Percentiles rank a stretch among this genome's conserved stretches.
These are phyloP conservation scores for Neoscytalidium dimidiatum DNA, from an alignment of 2,329 filamentous ascomycete genomes.

Conservation along the genomic window DNA sequence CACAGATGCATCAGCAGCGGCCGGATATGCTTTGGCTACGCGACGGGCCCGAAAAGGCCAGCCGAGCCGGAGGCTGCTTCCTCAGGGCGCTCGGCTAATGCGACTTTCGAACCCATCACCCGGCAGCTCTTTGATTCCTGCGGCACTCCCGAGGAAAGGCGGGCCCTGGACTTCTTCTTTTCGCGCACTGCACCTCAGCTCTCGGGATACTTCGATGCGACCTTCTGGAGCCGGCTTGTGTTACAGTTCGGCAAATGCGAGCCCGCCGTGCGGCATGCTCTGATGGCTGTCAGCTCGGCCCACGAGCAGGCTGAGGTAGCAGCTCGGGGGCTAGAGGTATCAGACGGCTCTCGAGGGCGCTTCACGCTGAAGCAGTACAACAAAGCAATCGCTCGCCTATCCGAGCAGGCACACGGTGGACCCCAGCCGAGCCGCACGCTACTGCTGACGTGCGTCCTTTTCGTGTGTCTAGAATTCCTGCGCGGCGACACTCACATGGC, in stretches of 20 bases:
- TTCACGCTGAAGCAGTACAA: slow-evolving; percentile 44
- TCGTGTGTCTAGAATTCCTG: slow-evolving; percentile 44
- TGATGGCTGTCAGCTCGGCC: slow-evolving; percentile 43
- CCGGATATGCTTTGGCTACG: slow-evolving; percentile 33
- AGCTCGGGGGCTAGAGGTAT: slow-evolving; percentile 22
- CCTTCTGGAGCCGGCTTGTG: slow-evolving; percentile 44
- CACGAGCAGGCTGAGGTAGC: slow-evolving; percentile 30
- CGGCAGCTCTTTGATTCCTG: background rate
- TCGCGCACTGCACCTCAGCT: slow-evolving; percentile 39
- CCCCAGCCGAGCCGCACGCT: slow-evolving; percentile 37
- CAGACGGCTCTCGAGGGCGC: slow-evolving; percentile 19
- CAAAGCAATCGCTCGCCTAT: slow-evolving; percentile 38
- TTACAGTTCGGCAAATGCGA: slow-evolving; percentile 42
- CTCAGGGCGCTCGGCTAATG: background rate
- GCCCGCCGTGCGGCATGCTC: slow-evolving; percentile 45
- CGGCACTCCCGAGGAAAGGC: slow-evolving; percentile 23
- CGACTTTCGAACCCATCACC: slow-evolving; percentile 13
- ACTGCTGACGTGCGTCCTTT: slow-evolving; percentile 46
- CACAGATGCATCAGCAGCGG: slow-evolving; percentile 30
- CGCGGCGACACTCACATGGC: slow-evolving; percentile 42
- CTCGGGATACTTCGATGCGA: slow-evolving; percentile 33
- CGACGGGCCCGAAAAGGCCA: background rate
- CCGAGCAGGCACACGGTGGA: slow-evolving; percentile 34
- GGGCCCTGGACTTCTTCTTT: slow-evolving; percentile 44
- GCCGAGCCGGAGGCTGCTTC: background rate